Percentiles rank a stretch among this genome's conserved stretches.
Conservation (phyloP, 371 early-diverging fungal genomes). For the Rhizopus microsporus region DNA sequence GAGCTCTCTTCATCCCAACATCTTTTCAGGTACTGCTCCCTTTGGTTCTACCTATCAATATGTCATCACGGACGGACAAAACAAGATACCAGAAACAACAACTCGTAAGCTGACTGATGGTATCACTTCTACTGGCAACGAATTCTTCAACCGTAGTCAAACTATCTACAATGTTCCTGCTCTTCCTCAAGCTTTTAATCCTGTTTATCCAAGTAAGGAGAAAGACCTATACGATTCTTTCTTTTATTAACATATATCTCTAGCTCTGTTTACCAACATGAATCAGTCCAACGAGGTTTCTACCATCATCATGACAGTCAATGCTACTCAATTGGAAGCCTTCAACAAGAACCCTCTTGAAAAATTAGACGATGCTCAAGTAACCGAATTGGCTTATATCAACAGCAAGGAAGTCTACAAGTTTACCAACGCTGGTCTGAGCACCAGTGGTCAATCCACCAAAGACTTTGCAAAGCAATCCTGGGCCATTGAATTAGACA, state of each 20-base stretch:
- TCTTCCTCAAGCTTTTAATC: constrained; percentile 56
- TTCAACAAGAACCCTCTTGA: constrained; percentile 33
- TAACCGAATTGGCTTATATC: constrained; percentile 44
- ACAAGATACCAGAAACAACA: constrained; percentile 25
- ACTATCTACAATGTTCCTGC: constrained; percentile 46
- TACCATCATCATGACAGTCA: constrained; percentile 50
- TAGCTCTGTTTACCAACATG: constrained; percentile 33
- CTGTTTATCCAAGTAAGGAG: constrained; percentile 25
- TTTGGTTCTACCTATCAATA: constrained; percentile 39
- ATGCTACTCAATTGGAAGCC: constrained; percentile 38
- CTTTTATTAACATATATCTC: neutral
- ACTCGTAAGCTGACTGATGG: constrained; percentile 42
- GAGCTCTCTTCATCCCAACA: constrained; percentile 31
- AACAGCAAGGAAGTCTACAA: constrained; percentile 42
- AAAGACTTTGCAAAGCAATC: constrained; percentile 60
- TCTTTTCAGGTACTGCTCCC: constrained; percentile 42
- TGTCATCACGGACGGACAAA: constrained; percentile 23
- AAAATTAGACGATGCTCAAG: constrained; percentile 27
- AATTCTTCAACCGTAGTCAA: constrained; percentile 53
- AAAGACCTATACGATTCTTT: neutral
- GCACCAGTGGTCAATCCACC: constrained; percentile 58
- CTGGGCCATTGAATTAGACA: constrained; percentile 52
- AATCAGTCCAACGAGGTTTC: constrained; percentile 49
- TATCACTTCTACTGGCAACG: constrained; percentile 49
- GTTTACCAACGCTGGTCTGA: constrained; percentile 44